These are phyloP conservation scores for Verbascum thapsus DNA, from an alignment of 257 asterid genomes.

Conservation along the genomic window DNA sequence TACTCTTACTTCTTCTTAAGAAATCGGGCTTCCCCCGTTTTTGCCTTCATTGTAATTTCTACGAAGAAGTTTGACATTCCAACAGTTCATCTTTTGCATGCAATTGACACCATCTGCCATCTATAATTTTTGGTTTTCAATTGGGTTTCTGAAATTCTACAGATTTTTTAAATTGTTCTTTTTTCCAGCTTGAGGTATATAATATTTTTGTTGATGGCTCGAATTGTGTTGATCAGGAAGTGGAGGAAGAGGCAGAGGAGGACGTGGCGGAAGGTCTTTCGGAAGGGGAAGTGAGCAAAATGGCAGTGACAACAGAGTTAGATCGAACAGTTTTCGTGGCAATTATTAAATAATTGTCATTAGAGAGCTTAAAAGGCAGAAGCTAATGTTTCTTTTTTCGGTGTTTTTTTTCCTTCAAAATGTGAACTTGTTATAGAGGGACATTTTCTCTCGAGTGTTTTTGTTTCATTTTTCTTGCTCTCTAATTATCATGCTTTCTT, in stretches of 20 bases:
- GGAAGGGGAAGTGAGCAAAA: constrained; percentile 51
- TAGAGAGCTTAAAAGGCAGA: constrained; percentile 7
- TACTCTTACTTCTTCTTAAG: not conserved
- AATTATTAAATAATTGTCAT: constrained; percentile 26
- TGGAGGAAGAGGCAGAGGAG: constrained; percentile 65
- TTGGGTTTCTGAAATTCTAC: not conserved
- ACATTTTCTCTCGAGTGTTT: not conserved
- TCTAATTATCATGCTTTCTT: not conserved
- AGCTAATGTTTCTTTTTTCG: constrained; percentile 25
- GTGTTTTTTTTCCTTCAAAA: constrained; percentile 13
- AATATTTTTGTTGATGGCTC: not conserved
- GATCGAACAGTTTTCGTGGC: constrained; percentile 44
- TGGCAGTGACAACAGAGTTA: constrained; percentile 27
- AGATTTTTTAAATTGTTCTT: no score
- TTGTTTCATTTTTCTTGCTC: constrained; percentile 4
- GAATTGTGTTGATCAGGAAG: constrained; percentile 49
- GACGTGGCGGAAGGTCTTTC: constrained; percentile 59
- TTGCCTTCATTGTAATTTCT: not conserved
- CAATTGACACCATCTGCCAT: no score
- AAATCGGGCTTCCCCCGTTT: not conserved
- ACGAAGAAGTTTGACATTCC: no score
- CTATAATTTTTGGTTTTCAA: not conserved
- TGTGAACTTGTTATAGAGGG: constrained; percentile 2
- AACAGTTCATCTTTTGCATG: no score
- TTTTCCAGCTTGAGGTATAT: not conserved